Conservation (phyloP, 2,329 filamentous ascomycete genomes). For the Phyllosticta paracitricarpa region DNA sequence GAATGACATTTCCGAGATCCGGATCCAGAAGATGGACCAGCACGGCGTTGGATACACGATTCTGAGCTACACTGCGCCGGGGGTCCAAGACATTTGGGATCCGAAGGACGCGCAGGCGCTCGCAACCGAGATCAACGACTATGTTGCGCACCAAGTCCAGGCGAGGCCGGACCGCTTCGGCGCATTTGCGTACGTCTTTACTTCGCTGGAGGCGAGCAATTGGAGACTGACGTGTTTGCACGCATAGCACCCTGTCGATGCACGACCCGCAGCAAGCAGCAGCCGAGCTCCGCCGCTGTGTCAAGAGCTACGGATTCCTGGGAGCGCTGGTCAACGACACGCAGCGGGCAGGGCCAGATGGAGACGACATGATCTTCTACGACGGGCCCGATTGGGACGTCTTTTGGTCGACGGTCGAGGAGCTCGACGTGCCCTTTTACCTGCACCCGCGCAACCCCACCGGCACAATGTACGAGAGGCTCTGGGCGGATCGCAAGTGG, state of each 20-base stretch:
- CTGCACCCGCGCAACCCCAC: constrained; percentile 25
- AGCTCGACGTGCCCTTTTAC: constrained; percentile 25
- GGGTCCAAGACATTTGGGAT: constrained; percentile 39
- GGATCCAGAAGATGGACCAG: constrained; percentile 34
- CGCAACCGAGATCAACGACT: constrained; percentile 39
- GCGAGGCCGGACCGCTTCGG: constrained; percentile 33
- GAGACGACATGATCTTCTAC: constrained; percentile 23
- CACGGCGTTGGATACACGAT: constrained; percentile 40
- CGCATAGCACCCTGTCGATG: constrained; percentile 19
- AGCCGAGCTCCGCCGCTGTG: constrained; percentile 20
- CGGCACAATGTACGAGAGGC: constrained; percentile 18
- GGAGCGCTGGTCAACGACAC: constrained; percentile 44
- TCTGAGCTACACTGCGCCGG: constrained; percentile 39
- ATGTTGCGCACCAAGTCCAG: constrained; percentile 35
- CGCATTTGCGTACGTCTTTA: constrained; percentile 28
- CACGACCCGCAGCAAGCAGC: constrained; percentile 23
- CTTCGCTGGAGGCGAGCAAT: background rate
- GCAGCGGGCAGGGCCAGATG: constrained; percentile 21
- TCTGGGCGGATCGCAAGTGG: constrained; percentile 21
- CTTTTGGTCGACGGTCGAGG: constrained; percentile 24
- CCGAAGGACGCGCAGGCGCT: constrained; percentile 33
- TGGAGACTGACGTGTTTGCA: constrained; percentile 9
- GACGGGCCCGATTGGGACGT: constrained; percentile 22
- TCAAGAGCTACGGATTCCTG: constrained; percentile 44
- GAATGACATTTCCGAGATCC: constrained; percentile 32